Base-by-base conservation (phyloP, 208 protist genomes). In the Porcisia deanei region DNA sequence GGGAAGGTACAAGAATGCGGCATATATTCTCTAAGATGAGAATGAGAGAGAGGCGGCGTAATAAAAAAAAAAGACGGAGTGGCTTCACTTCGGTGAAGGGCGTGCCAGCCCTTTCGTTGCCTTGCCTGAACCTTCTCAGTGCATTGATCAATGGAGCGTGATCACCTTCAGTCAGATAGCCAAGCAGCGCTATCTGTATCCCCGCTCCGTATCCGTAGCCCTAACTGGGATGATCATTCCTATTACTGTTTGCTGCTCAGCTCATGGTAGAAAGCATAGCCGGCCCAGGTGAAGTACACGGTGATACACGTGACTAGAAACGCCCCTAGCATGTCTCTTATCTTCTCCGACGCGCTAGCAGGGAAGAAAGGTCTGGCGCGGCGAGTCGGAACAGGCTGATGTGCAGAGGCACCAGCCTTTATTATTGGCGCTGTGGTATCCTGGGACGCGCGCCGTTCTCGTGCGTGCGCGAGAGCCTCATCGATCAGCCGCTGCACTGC, bases 401-500 rank as follows among this genome's bases (percentile, higher is more conserved):
- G 30, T 9, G 65, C 7, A 14, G 58, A 22, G 0, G 60, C 41
- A 7, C 30, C 10, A 8, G 52, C 49, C 60, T 16, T 43, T 25
- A 65, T 34, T 10, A 39, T n/a, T 0, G 53, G 14, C 18, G 39
- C 45, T 7, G 72, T 45, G 18, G 52, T 52, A 64, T 53, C 58
- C 39, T 43, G 45, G 39, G 75, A 64, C 1, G 71, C 73, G 16
- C 83, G 79, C 30, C 76, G 65, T 52, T 65, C 71, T 34, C 71
- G 87, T 7, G 88, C 91, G 49, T 84, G 83, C 3, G 85, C 81
- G 16, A 94, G 76, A 30, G 92, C 92, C 41, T 92, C 84, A 57
- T 95, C 89, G 59, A 96, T 90, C 45, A 95, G 79, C 53, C 79
- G 77, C 85, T 94, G 83, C 67, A 96, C 92, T 7, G 83, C 85